Base-by-base conservation (phyloP, 768 basidiomycete species). In the Lepiota brunneoincarnata region DNA sequence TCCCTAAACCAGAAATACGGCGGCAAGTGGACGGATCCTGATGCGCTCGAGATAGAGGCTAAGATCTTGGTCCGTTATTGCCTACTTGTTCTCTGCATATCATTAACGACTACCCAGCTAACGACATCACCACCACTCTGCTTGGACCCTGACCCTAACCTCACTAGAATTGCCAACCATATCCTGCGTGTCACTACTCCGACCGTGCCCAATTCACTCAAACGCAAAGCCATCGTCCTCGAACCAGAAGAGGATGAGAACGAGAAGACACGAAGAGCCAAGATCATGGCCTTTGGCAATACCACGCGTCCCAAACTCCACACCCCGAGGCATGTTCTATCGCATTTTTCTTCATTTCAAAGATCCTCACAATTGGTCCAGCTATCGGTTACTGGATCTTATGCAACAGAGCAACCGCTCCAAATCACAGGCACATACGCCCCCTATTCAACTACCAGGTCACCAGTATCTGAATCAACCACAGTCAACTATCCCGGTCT, bases 251-350 rank as follows among this genome's bases (percentile, higher is more conserved):
- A 89, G 53, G 87, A 90, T 51, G 89, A 90, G 57, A 78, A 80
- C 3, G 87, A 90, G 60, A 89, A 82, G 65, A 83, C 81, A 24
- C 81, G 87, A 43, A 79, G 85, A 47, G 73, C 78, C 18, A 89
- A 90, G 75, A 81, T 93, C 51, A 79, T 89, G 73, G 80, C 87
- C 51, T 89, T 85, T 71, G 89, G 90, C 89, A 82, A 82, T 48
- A 87, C 89, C 9, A 72, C 75, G 39, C 67, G 77, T 59, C 72
- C 70, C 56, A 69, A 81, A 64, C 61, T 73, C 59, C 71, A 78
- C 53, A 69, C 72, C 15, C 79, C 84, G 44, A 82, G 67, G 84
- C 86, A 70, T 48, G 65, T 65, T 28, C 41, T 49, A 38, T 35
- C 55, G 6, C 31, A 56, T 55, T 45, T 11, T 43, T 53, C 26